phyloP scores from a whole-genome alignment of 192 early-diverging fungal species.

The Rhizophagus sp. region DNA sequence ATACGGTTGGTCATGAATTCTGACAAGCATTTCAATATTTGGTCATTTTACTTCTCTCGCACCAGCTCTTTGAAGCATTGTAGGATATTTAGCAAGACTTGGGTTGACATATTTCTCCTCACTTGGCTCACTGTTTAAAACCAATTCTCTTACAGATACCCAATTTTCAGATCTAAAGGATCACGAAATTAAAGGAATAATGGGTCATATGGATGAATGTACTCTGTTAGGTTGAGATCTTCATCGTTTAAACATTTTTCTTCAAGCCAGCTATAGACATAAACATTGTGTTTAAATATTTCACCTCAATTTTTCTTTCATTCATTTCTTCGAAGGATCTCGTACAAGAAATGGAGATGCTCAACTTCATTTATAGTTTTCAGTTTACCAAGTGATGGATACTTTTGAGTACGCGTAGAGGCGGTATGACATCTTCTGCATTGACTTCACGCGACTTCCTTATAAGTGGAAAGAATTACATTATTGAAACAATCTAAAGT shows the following conservation, averaged over 20 bases:
- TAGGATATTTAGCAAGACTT: neutral
- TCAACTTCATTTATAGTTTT: neutral
- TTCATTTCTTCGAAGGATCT: neutral
- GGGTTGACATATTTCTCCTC: neutral
- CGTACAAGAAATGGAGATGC: neutral
- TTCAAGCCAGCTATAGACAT: no score
- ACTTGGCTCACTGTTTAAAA: neutral
- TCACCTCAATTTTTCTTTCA: constrained; percentile 6
- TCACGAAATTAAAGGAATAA: no score
- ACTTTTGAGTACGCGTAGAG: neutral
- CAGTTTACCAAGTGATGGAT: constrained; percentile 17
- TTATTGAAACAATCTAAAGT: neutral
- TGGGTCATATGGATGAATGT: no score
- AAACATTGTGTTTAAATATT: neutral
- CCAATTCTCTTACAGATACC: no score
- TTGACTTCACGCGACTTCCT: constrained; percentile 16
- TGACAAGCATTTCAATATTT: neutral
- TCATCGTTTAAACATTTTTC: no score
- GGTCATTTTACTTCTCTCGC: neutral
- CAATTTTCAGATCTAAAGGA: no score
- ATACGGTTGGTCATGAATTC: no score
- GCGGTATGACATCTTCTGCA: constrained; percentile 16
- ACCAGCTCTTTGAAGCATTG: neutral
- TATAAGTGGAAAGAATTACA: neutral
- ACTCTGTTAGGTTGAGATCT: no score